phyloP scores from a whole-genome alignment of 192 early-diverging fungal species.

The Coemansia javaensis region DNA sequence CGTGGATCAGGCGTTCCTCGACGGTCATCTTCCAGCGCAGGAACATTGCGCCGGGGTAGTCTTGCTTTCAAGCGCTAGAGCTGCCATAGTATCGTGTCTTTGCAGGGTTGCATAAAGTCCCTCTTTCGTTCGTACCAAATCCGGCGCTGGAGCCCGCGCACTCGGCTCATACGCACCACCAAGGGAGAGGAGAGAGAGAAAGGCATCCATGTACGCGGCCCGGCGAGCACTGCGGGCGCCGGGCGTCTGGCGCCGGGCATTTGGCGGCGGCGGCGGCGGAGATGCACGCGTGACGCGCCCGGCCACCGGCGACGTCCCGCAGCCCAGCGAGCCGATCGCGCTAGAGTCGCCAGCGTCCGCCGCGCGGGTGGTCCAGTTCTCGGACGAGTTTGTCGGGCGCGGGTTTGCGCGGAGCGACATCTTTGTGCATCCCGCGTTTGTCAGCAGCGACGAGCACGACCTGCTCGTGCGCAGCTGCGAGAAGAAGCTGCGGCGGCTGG shows the following conservation, averaged over 20 bases:
- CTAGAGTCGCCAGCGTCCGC: constrained; percentile 19
- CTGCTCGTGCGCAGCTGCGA: constrained; percentile 40
- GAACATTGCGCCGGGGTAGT: no score
- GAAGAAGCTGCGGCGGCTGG: constrained; percentile 52
- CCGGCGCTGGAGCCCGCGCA: no score
- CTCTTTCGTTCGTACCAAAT: no score
- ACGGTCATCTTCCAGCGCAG: no score
- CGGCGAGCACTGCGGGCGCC: no score
- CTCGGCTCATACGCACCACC: no score
- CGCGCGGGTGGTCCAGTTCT: constrained; percentile 16
- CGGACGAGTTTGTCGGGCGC: constrained; percentile 11
- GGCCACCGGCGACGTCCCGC: constrained; percentile 21
- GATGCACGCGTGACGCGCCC: constrained; percentile 25
- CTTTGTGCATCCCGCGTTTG: constrained; percentile 38
- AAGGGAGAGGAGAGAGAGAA: no score
- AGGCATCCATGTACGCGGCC: no score
- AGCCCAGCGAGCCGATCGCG: constrained; percentile 10
- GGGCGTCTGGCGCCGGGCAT: not conserved
- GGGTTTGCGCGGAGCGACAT: constrained; percentile 28
- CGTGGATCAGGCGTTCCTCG: no score
- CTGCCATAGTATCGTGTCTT: no score
- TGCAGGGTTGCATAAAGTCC: no score
- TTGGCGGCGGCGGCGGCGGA: constrained; percentile 1
- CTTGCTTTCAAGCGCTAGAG: no score
- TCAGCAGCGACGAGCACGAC: constrained; percentile 37